Conservation (phyloP, 1,139 yeast genomes). For the Candida tropicalis region DNA sequence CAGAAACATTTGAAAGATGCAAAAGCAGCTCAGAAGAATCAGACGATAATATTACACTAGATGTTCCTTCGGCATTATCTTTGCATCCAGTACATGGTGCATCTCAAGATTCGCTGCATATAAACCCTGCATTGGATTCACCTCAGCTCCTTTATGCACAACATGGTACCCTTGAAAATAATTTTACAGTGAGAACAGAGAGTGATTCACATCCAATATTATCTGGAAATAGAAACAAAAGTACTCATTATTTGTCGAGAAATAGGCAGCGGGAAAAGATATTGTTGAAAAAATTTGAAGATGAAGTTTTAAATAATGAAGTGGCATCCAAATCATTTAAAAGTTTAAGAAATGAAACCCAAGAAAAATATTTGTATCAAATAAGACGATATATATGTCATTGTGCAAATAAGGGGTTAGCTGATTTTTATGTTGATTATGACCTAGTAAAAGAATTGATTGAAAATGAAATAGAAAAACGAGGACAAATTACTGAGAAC, state of each 20-base stretch:
- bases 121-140: neutral
- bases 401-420: slow-evolving; percentile 16
- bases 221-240: neutral
- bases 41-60: neutral
- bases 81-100: neutral
- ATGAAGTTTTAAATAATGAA: slow-evolving; percentile 13
- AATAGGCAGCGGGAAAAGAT: slow-evolving; percentile 3
- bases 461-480: slow-evolving; percentile 8
- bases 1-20: neutral
- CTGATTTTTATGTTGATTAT: slow-evolving; percentile 13
- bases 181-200: neutral
- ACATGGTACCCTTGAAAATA: neutral
- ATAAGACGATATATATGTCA: slow-evolving; percentile 13
- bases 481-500: slow-evolving; percentile 14
- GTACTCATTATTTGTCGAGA: neutral
- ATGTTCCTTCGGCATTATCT: neutral
- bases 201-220: neutral
- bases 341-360: slow-evolving; percentile 12
- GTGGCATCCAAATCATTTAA: slow-evolving; percentile 9
- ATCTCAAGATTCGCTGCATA: neutral
- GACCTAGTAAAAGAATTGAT: slow-evolving; percentile 13
- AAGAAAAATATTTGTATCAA: slow-evolving; percentile 15
- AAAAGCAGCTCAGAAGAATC: neutral
- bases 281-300: slow-evolving; percentile 14
- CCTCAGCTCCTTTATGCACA: neutral